Evolutionary conservation across 139 green algal species (phyloP).

Genomic region (Picochlorum sp.): DNA sequence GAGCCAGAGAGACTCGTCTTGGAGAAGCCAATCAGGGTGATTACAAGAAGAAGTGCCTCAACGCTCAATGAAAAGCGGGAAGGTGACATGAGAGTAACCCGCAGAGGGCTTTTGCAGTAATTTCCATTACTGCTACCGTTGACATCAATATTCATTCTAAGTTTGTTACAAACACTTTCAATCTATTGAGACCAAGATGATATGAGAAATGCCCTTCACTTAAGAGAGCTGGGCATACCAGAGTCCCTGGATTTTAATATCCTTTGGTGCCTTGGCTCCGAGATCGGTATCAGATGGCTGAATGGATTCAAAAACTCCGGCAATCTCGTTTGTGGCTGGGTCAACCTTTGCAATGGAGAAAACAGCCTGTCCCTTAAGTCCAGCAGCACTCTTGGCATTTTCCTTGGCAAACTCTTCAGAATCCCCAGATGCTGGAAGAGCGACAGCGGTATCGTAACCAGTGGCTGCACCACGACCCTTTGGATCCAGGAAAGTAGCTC

Average conservation of each 20-base stretch:
- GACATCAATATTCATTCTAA: neutral
- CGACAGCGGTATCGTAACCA: conserved; percentile 95
- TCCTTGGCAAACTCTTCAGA: conserved; percentile 85
- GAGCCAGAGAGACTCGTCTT: too few relatives aligned
- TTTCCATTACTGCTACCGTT: too few relatives aligned
- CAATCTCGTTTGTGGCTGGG: conserved; percentile 84
- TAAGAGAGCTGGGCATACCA: conserved; percentile 76
- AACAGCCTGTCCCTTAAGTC: conserved; percentile 77
- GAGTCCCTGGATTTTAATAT: conserved; percentile 97
- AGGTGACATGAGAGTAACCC: too few relatives aligned
- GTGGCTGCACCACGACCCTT: conserved; percentile 95
- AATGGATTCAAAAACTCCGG: conserved; percentile 95
- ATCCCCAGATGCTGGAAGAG: conserved; percentile 68
- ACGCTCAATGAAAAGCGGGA: too few relatives aligned
- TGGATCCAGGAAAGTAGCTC: conserved; percentile 98
- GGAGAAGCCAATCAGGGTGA: too few relatives aligned
- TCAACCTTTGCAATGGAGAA: conserved; percentile 95
- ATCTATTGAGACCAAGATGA: neutral
- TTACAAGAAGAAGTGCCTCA: too few relatives aligned
- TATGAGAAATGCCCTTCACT: neutral
- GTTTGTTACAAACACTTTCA: conserved; percentile 1
- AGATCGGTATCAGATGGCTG: conserved; percentile 99
- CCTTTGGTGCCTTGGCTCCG: conserved; percentile 96
- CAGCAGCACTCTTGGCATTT: conserved; percentile 85
- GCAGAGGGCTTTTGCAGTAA: too few relatives aligned